phyloP scores from a whole-genome alignment of 1,284 basidiomycete species.

The Peniophora sp. region DNA sequence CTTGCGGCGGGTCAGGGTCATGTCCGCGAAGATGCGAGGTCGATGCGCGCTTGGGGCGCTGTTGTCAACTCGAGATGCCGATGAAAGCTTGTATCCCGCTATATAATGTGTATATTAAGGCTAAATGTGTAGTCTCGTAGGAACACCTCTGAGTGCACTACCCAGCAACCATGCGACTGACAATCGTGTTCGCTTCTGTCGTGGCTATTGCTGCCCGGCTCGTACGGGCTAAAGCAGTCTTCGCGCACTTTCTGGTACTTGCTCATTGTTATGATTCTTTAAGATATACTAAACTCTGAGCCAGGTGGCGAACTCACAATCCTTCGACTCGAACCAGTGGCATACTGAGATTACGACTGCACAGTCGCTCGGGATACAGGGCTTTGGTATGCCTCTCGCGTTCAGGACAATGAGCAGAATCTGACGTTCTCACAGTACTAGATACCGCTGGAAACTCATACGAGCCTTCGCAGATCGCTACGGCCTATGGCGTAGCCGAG shows the following conservation, averaged over 20 bases:
- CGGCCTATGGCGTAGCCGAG: conserved; percentile 23
- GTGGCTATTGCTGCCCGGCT: no score
- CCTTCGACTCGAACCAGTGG: conserved; percentile 17
- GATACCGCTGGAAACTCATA: conserved; percentile 16
- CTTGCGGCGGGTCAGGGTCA: no score
- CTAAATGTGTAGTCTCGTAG: no score
- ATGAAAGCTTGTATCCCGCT: no score
- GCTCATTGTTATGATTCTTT: not conserved
- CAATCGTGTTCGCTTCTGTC: no score
- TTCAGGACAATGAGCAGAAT: no score
- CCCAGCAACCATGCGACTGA: no score
- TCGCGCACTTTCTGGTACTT: conserved; percentile 17
- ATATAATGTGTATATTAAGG: no score
- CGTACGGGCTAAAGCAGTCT: conserved; percentile 6
- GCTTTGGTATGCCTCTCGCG: conserved; percentile 16
- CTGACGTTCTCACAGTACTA: conserved; percentile 10
- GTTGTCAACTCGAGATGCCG: no score
- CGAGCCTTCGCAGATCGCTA: conserved; percentile 18
- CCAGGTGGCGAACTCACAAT: conserved; percentile 19
- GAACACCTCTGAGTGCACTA: no score
- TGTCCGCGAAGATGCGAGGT: no score
- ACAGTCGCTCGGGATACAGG: conserved; percentile 20
- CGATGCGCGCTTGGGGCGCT: no score
- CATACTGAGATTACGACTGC: conserved; percentile 21
- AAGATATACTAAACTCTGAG: not conserved